These are phyloP conservation scores for Tubosaeta sp. DNA, from an alignment of 768 basidiomycete genomes.

Conservation along the genomic window DNA sequence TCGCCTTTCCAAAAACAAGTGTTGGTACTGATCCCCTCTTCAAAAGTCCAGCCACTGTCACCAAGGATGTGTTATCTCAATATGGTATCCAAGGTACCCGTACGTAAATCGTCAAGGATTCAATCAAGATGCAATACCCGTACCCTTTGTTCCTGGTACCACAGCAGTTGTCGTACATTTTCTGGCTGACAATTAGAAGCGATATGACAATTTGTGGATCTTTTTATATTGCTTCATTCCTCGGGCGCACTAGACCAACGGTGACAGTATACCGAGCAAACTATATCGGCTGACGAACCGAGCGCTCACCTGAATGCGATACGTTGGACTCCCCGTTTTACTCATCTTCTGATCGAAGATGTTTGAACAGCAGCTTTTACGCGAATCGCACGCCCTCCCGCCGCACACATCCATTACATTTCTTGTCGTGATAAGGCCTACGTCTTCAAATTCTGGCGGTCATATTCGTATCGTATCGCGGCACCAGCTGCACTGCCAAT, in stretches of 20 bases:
- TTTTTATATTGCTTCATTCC: not conserved
- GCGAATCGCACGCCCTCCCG: not conserved
- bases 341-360: not conserved
- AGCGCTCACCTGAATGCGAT: not conserved
- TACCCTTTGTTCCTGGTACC: not conserved
- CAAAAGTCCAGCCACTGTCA: constrained; percentile 72
- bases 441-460: not conserved
- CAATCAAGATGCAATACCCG: not conserved
- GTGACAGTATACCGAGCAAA: not conserved
- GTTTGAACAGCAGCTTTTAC: not conserved
- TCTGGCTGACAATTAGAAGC: not conserved
- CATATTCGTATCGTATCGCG: constrained; percentile 12
- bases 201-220: not conserved
- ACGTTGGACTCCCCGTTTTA: not conserved
- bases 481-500: not conserved
- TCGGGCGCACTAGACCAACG: not conserved
- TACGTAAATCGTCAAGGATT: constrained; percentile 4
- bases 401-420: constrained; percentile 3
- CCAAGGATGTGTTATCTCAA: constrained; percentile 49
- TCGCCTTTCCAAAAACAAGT: constrained; percentile 92
- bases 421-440: not conserved
- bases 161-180: not conserved
- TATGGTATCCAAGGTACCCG: constrained; percentile 52
- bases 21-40: constrained; percentile 83
- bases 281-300: not conserved